Evolutionary conservation across 192 early-diverging fungal genomes (phyloP).

Genomic region (Coemansia sp.): DNA sequence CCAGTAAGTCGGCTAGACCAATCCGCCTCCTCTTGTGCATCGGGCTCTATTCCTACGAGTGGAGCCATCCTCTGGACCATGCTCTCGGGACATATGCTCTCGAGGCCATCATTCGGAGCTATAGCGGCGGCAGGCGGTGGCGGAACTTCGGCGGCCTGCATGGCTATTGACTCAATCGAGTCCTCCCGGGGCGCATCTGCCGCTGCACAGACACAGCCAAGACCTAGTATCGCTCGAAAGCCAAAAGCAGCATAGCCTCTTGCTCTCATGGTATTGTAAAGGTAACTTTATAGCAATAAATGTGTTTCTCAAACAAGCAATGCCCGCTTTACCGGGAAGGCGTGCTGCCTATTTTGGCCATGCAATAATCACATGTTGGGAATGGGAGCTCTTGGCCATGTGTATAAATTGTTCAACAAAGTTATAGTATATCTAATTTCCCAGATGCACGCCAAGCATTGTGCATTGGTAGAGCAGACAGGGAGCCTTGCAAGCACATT

Average conservation of each 20-base stretch:
- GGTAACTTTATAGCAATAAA: not conserved
- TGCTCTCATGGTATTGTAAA: not conserved
- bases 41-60: not conserved
- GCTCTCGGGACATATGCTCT: too few relatives aligned
- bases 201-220: conserved; percentile 5
- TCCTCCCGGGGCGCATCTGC: not conserved
- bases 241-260: conserved; percentile 6
- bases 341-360: not conserved
- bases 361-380: not conserved
- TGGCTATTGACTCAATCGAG: not conserved
- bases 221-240: not conserved
- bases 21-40: not conserved
- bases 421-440: not conserved
- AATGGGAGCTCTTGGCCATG: not conserved
- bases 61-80: conserved; percentile 21
- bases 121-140: not conserved
- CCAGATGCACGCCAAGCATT: conserved; percentile 17
- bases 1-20: conserved; percentile 4
- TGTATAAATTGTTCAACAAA: not conserved
- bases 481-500: not conserved
- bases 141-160: not conserved
- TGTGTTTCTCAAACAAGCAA: too few relatives aligned
- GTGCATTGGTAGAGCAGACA: not conserved
- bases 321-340: too few relatives aligned
- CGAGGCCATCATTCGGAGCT: not conserved